Evolutionary conservation across 805 yeast genomes (phyloP), one percentile per base, ranked within the genome.

Genomic region (Diddensiella caesifluorescens): DNA sequence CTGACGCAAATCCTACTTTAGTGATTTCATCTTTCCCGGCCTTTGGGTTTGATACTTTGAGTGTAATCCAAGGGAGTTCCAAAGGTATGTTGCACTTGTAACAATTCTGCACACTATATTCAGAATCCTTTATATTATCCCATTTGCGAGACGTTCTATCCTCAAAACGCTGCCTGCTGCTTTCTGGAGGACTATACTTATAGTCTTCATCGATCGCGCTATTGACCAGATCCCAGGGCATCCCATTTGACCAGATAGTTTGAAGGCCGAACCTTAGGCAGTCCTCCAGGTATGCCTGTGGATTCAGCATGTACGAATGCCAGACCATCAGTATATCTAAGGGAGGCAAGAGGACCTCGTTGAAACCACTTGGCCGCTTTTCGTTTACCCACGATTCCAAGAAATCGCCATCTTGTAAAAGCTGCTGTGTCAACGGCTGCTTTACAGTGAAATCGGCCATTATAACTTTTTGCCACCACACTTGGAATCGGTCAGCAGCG

Each of bases 311-410:
- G 26, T 45, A 52, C 3, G 55, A 39, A 35, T 52, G 56, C 55
- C 55, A 52, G 7, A 52, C 46, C 56, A 52, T 52, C 15, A 52
- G 42, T 23, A 52, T 51, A 35, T 52, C 56, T 9, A 50, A 5
- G 2, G 55, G 54, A 20, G 54, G 52, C 32, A 51, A 18, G 7
- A 6, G n/a, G 12, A 15, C 25, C 4, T 5, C 16, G 13, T 10
- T 25, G 22, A 19, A 39, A 12, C 20, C 30, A 26, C 7, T 26
- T 13, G 23, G 29, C 22, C 22, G 13, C 25, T 15, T 15, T 21
- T 9, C 13, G 13, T 13, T 25, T n/a, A 19, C 3, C 21, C 25
- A 20, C 23, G 9, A 22, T 23, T 23, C 18, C 25, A 26, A 32
- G 15, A 12, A 22, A 6, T 9, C 12, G 20, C 4, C n/a, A 34